phyloP scores from a whole-genome alignment of 306 rosid species.

The Crotalaria pallida region DNA sequence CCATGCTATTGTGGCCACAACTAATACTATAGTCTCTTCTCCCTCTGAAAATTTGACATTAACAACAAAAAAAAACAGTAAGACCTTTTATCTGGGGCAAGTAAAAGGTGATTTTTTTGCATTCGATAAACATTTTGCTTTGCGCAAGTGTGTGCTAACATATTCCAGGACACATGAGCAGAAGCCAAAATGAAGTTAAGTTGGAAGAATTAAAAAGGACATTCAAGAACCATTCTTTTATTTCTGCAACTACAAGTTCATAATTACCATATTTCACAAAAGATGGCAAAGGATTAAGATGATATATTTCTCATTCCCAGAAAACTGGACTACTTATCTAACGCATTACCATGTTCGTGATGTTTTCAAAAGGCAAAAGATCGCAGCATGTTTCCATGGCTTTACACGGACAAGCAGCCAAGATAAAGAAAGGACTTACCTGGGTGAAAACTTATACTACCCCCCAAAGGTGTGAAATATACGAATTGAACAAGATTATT shows the following conservation, averaged over 20 bases:
- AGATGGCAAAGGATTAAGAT: not conserved
- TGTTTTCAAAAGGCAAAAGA: constrained; percentile 12
- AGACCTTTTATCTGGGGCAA: constrained; percentile 15
- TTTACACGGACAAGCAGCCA: not conserved
- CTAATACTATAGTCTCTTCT: constrained; percentile 66
- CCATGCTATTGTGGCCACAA: constrained; percentile 88
- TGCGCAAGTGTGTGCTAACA: not conserved
- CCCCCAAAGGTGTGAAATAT: not conserved
- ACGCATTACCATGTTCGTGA: not conserved
- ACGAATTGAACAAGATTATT: constrained; percentile 2
- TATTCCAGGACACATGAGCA: constrained; percentile 11
- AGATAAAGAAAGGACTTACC: not conserved
- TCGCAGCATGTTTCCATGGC: not conserved
- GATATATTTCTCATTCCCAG: not conserved
- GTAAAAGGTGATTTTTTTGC: not conserved
- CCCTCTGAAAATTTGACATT: constrained; percentile 37
- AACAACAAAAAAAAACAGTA: constrained; percentile 10
- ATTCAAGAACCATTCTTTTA: not conserved
- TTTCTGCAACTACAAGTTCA: not conserved
- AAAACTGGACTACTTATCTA: not conserved
- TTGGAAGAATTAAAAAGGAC: not conserved
- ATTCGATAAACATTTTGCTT: not conserved
- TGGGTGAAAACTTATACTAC: not conserved
- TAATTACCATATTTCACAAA: constrained; percentile 3
- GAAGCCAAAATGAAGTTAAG: not conserved